Conservation (phyloP, 2,329 filamentous ascomycete species). For the Plectosphaerella sp. region DNA sequence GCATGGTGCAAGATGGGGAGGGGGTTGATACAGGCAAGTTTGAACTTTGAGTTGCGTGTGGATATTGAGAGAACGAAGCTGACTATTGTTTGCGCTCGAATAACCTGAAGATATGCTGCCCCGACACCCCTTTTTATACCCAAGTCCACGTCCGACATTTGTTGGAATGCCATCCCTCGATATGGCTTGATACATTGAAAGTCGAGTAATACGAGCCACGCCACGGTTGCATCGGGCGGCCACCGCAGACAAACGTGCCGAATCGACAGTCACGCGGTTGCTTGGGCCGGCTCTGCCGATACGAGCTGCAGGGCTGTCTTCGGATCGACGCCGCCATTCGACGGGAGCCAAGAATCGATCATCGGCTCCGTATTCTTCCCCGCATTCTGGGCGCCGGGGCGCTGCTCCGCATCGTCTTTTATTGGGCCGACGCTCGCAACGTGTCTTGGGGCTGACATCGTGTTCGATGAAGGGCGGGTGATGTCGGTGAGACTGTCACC, state of each 20-base stretch:
- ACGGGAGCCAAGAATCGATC: neutral
- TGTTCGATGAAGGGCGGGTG: neutral
- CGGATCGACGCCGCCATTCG: neutral
- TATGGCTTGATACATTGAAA: neutral
- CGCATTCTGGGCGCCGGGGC: neutral
- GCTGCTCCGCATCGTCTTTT: neutral
- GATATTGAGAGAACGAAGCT: neutral
- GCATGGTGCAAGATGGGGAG: neutral
- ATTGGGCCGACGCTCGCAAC: neutral
- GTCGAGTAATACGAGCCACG: neutral
- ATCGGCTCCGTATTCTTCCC: neutral
- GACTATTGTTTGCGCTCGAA: neutral
- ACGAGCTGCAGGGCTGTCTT: neutral
- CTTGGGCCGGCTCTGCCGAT: neutral
- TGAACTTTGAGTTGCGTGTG: neutral
- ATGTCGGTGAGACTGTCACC: neutral
- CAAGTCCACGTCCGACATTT: neutral
- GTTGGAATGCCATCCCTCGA: neutral
- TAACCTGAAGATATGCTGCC: neutral
- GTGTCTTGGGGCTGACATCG: neutral
- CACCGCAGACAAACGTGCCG: neutral
- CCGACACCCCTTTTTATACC: neutral
- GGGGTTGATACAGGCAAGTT: no score
- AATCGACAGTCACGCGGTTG: neutral
- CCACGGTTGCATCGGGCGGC: neutral